Conservation (phyloP, 805 yeast species). For the Millerozyma miso region DNA sequence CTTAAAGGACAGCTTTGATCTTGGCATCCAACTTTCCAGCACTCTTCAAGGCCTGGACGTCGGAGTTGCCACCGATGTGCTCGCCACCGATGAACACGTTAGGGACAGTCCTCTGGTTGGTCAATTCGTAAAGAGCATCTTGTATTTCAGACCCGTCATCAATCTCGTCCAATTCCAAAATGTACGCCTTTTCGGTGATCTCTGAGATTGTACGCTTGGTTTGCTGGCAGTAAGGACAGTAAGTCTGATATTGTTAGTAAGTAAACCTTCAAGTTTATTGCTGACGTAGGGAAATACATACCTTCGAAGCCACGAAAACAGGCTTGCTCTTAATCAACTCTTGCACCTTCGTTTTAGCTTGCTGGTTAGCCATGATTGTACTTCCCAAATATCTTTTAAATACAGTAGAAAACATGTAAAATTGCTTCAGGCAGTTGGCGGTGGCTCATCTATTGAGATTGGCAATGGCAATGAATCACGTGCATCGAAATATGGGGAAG, state of each 20-base stretch:
- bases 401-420: slow-evolving; percentile 9
- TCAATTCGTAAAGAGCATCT: slow-evolving; percentile 66
- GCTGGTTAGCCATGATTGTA: slow-evolving; percentile 54
- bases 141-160: slow-evolving; percentile 82
- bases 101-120: slow-evolving; percentile 94
- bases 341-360: slow-evolving; percentile 55
- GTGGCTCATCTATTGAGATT: no score
- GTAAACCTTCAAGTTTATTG: neutral
- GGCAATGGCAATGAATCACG: no score
- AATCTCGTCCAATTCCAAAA: slow-evolving; percentile 50
- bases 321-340: slow-evolving; percentile 59
- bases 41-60: slow-evolving; percentile 67
- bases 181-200: slow-evolving; percentile 43
- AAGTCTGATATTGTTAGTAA: slow-evolving; percentile 21
- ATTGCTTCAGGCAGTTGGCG: no score
- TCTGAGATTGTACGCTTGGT: slow-evolving; percentile 42
- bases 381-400: slow-evolving; percentile 8
- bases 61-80: slow-evolving; percentile 95
- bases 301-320: slow-evolving; percentile 77
- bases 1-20: slow-evolving; percentile 38
- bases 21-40: slow-evolving; percentile 52
- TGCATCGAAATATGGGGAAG: neutral
- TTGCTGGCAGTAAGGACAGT: slow-evolving; percentile 42
- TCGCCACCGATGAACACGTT: slow-evolving; percentile 85
- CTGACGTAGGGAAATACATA: slow-evolving; percentile 28